A percentile compares a stretch with the other conserved stretches of the same genome.
Conservation (phyloP, 192 early-diverging fungal genomes). For the Coemansia sp. region DNA sequence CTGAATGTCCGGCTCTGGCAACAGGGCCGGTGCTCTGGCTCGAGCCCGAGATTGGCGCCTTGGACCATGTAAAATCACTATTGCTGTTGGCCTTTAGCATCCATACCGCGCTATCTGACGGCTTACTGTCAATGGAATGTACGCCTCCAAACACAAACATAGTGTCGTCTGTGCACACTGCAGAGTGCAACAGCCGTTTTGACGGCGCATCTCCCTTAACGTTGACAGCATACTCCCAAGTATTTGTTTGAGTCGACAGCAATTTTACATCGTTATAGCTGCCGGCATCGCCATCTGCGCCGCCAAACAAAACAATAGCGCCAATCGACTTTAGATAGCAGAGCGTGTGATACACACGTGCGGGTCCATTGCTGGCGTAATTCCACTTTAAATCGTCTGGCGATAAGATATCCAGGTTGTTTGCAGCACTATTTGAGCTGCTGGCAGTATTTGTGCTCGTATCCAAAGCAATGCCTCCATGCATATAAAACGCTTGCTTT, state of each 20-base stretch:
- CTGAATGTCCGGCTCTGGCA: constrained; percentile 63
- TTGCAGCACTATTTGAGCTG: constrained; percentile 28
- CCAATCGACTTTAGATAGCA: constrained; percentile 59
- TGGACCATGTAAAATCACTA: constrained; percentile 37
- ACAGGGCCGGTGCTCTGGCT: constrained; percentile 48
- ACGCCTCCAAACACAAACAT: constrained; percentile 70
- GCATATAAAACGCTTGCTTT: constrained; percentile 42
- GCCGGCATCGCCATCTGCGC: constrained; percentile 52
- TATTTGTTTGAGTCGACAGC: constrained; percentile 49
- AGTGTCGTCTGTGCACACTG: constrained; percentile 62
- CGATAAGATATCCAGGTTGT: constrained; percentile 51
- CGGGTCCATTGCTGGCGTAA: constrained; percentile 58
- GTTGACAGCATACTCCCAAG: constrained; percentile 55
- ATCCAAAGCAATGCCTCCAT: constrained; percentile 47
- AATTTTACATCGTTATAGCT: constrained; percentile 56
- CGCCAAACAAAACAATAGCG: constrained; percentile 64
- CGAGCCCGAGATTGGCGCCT: constrained; percentile 37
- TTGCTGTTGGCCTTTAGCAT: constrained; percentile 29
- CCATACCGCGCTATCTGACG: constrained; percentile 57
- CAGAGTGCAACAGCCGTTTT: constrained; percentile 62
- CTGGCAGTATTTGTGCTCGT: constrained; percentile 26
- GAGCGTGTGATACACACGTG: constrained; percentile 54
- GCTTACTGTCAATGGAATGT: constrained; percentile 23
- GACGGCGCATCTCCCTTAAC: constrained; percentile 49
- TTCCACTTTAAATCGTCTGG: constrained; percentile 58